Evolutionary conservation across 768 basidiomycete genomes (phyloP).

Genomic region (Mycena kentingensis): DNA sequence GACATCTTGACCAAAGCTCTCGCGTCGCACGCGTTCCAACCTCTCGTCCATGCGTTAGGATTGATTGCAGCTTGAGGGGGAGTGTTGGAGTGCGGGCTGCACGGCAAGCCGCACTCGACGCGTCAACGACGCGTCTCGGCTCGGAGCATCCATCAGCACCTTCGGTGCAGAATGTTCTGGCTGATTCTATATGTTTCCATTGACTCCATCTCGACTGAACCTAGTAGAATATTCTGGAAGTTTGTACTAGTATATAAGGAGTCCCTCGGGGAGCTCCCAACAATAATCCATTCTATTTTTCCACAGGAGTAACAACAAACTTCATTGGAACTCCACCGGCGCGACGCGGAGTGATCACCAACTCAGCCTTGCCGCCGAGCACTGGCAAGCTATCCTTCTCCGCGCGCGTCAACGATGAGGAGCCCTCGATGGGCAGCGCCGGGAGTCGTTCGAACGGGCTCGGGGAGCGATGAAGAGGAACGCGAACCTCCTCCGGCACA

Average conservation of each 20-base stretch:
- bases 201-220: too few species aligned
- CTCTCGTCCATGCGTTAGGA: neutral
- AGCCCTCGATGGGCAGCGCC: neutral
- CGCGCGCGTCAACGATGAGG: neutral
- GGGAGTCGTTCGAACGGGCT: neutral
- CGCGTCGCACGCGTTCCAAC: neutral
- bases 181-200: too few species aligned
- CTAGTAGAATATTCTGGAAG: too few species aligned
- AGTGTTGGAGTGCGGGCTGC: neutral
- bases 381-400: neutral
- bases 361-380: neutral
- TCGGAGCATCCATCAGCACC: too few species aligned
- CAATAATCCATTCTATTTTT: too few species aligned
- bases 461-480: neutral
- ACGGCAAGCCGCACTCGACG: too few species aligned
- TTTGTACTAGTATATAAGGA: too few species aligned
- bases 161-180: too few species aligned
- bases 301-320: neutral
- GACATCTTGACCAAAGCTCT: neutral
- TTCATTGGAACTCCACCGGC: neutral
- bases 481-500: neutral
- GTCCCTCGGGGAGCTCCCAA: too few species aligned
- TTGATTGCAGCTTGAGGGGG: neutral
- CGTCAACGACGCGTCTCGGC: too few species aligned
- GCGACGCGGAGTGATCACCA: constrained; percentile 1